phyloP scores from a whole-genome alignment of 2,329 filamentous ascomycete genomes.

The Fusarium transvaalense region DNA sequence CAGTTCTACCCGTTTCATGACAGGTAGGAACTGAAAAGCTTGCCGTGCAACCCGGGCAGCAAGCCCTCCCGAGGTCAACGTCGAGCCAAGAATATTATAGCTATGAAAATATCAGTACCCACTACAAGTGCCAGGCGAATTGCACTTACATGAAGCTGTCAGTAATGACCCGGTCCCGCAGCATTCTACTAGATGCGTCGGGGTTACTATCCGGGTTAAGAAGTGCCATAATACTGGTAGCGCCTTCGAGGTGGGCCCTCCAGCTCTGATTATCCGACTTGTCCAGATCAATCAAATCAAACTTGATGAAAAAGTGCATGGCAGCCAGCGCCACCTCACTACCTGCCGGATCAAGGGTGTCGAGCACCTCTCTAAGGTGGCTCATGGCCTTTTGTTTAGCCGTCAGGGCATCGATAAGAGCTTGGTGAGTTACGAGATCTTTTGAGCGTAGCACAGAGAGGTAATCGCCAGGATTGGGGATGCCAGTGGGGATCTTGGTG shows the following conservation, averaged over 20 bases:
- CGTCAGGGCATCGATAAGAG: conserved; percentile 61
- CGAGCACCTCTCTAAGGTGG: conserved; percentile 57
- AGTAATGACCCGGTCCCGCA: conserved; percentile 62
- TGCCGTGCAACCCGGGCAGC: conserved; percentile 57
- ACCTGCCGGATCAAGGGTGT: conserved; percentile 56
- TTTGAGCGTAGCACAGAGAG: conserved; percentile 54
- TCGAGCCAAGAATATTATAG: conserved; percentile 58
- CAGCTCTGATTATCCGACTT: conserved; percentile 57
- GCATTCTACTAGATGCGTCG: conserved; percentile 51
- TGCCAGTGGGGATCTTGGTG: conserved; percentile 49
- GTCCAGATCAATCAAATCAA: conserved; percentile 64
- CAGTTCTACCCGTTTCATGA: conserved; percentile 58
- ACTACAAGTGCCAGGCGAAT: background rate
- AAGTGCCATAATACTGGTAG: conserved; percentile 57
- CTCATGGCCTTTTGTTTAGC: conserved; percentile 63
- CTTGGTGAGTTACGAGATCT: conserved; percentile 55
- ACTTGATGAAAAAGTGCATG: conserved; percentile 65
- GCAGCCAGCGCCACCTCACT: conserved; percentile 62
- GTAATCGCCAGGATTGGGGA: conserved; percentile 55
- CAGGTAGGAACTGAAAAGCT: conserved; percentile 55
- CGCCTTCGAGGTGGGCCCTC: conserved; percentile 62
- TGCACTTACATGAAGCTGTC: conserved; percentile 62
- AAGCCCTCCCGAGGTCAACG: conserved; percentile 53
- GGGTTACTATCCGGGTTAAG: conserved; percentile 49
- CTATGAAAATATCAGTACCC: conserved; percentile 44